Evolutionary conservation across 169 alveolate genomes (phyloP).

Genomic region (Plasmodium gonderi): DNA sequence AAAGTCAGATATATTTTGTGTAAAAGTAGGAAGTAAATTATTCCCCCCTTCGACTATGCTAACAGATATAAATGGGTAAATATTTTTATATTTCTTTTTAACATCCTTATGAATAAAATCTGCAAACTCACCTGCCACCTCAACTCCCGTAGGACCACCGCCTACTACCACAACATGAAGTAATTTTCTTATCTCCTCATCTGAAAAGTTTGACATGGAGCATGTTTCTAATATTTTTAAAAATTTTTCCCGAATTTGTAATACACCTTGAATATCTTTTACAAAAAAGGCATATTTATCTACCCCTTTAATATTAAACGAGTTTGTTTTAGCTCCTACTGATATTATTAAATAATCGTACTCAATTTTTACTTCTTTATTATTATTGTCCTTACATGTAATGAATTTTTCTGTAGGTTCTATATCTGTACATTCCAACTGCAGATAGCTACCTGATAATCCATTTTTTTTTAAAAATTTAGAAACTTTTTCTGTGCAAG

Average conservation of each 20-base stretch:
- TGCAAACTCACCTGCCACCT: constrained; percentile 83
- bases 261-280: constrained; percentile 83
- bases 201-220: constrained; percentile 42
- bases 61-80: constrained; percentile 77
- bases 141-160: constrained; percentile 88
- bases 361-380: constrained; percentile 29
- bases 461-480: constrained; percentile 67
- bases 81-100: constrained; percentile 28
- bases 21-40: constrained; percentile 79
- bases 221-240: constrained; percentile 76
- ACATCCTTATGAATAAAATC: constrained; percentile 75
- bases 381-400: constrained; percentile 27
- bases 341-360: constrained; percentile 83
- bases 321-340: constrained; percentile 83
- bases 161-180: constrained; percentile 84
- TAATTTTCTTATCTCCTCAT: constrained; percentile 64
- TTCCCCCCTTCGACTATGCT: constrained; percentile 83
- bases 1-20: constrained; percentile 76
- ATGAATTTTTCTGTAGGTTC: constrained; percentile 10
- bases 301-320: constrained; percentile 83
- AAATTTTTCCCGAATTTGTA: constrained; percentile 71
- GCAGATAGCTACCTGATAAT: constrained; percentile 20
- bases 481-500: constrained; percentile 79
- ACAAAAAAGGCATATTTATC: constrained; percentile 82
- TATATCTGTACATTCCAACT: constrained; percentile 75